Evolutionary conservation across 2,329 filamentous ascomycete species (phyloP).

Genomic region (Westerdykella ornata): DNA sequence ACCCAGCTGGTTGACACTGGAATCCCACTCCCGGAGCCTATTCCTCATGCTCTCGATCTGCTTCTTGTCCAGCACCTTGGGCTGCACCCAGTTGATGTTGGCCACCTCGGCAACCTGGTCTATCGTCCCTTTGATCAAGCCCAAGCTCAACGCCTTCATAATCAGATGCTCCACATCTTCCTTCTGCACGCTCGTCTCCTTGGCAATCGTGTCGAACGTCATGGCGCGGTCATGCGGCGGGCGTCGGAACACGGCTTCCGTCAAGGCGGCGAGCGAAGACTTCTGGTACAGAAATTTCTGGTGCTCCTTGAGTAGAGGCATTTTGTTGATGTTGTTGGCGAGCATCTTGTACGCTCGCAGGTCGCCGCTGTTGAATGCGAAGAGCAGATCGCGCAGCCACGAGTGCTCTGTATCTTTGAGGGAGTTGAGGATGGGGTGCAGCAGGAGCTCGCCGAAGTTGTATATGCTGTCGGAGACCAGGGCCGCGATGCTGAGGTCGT

Average conservation of each 20-base stretch:
- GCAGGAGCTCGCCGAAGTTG: constrained; percentile 97
- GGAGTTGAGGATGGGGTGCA: constrained; percentile 90
- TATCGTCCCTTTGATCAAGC: constrained; percentile 82
- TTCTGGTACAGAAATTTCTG: constrained; percentile 86
- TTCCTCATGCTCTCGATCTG: constrained; percentile 91
- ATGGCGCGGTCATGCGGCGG: constrained; percentile 93
- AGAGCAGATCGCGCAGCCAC: constrained; percentile 93
- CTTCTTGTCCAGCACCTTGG: constrained; percentile 91
- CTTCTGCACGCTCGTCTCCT: constrained; percentile 84
- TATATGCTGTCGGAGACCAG: constrained; percentile 93
- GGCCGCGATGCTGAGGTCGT: constrained; percentile 87
- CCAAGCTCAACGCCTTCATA: constrained; percentile 97
- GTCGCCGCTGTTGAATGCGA: constrained; percentile 95
- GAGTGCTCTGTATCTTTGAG: constrained; percentile 66
- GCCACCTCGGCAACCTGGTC: constrained; percentile 94
- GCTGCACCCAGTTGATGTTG: constrained; percentile 97
- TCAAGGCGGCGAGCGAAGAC: constrained; percentile 92
- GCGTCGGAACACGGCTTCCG: constrained; percentile 91
- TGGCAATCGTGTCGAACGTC: constrained; percentile 79
- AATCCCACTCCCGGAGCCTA: constrained; percentile 87
- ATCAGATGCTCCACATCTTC: constrained; percentile 96
- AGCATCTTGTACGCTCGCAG: constrained; percentile 79
- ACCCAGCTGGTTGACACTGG: constrained; percentile 88
- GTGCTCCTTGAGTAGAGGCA: constrained; percentile 72
- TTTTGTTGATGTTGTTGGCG: constrained; percentile 71